phyloP scores from a whole-genome alignment of 2,329 filamentous ascomycete species.

The Pseudocercospora fijiensis region DNA sequence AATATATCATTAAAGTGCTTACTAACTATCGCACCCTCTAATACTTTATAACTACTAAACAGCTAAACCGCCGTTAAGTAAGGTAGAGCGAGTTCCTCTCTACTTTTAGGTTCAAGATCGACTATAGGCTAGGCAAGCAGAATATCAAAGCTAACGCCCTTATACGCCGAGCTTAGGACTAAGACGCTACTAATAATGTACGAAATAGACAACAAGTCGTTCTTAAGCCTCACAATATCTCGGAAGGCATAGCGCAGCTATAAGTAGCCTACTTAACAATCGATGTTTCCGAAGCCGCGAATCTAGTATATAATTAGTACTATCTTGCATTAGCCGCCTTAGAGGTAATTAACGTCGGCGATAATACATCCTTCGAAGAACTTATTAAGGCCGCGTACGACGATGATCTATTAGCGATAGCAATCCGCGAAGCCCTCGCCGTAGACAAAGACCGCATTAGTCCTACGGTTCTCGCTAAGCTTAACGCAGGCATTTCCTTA shows the following conservation, averaged over 20 bases:
- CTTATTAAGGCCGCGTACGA: neutral
- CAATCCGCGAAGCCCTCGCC: neutral
- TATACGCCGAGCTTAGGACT: neutral
- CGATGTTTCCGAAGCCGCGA: neutral
- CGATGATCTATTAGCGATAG: neutral
- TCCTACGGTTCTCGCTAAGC: neutral
- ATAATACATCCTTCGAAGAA: neutral
- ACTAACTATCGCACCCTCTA: conserved; percentile 36
- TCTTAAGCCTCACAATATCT: neutral
- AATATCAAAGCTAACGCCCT: neutral
- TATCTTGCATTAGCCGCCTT: neutral
- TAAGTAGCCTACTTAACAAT: neutral
- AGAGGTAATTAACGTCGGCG: neutral
- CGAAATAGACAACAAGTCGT: neutral
- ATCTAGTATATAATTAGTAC: neutral
- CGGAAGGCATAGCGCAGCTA: neutral
- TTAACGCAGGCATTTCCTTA: neutral
- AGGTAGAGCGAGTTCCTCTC: conserved; percentile 25
- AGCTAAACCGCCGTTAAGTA: conserved; percentile 33
- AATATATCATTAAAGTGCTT: conserved; percentile 25
- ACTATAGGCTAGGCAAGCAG: conserved; percentile 13
- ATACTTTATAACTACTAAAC: conserved; percentile 35
- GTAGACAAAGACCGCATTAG: neutral
- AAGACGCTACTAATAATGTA: neutral
- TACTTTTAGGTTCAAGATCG: conserved; percentile 5